Evolutionary conservation across 805 yeast species (phyloP).

Genomic region (Pichia gijzeniarum): DNA sequence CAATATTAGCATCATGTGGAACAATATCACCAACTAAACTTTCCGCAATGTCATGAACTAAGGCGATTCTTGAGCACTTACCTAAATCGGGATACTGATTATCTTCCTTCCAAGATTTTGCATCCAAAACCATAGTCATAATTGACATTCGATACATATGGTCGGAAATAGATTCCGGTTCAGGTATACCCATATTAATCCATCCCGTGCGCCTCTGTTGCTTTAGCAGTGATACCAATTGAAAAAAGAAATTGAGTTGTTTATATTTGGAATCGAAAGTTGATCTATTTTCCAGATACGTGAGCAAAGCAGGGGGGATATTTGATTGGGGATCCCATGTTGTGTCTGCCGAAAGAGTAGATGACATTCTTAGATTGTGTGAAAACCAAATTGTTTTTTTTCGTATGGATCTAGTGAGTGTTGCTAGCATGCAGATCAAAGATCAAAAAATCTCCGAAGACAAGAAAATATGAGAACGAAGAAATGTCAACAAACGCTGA

Average conservation of each 20-base stretch:
- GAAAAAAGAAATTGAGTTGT: slow-evolving; percentile 35
- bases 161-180: slow-evolving; percentile 76
- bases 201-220: slow-evolving; percentile 88
- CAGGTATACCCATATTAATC: slow-evolving; percentile 59
- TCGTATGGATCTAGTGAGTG: too few relatives aligned
- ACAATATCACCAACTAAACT: slow-evolving; percentile 91
- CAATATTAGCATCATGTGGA: slow-evolving; percentile 59
- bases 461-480: too few relatives aligned
- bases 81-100: slow-evolving; percentile 39
- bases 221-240: slow-evolving; percentile 67
- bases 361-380: too few relatives aligned
- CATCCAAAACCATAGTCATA: slow-evolving; percentile 48
- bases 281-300: slow-evolving; percentile 22
- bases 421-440: too few relatives aligned
- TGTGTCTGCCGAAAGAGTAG: slow-evolving; percentile 4
- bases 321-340: slow-evolving; percentile 41
- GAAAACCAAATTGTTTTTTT: too few relatives aligned
- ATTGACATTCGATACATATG: slow-evolving; percentile 95
- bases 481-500: too few relatives aligned
- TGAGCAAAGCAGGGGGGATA: slow-evolving; percentile 35
- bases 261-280: slow-evolving; percentile 15
- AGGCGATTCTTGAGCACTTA: slow-evolving; percentile 76
- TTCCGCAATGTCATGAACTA: slow-evolving; percentile 94
- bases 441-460: too few relatives aligned
- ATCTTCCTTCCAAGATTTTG: slow-evolving; percentile 11